Evolutionary conservation across 148 eudicot species (phyloP).

Genomic region (Silene uniflora): DNA sequence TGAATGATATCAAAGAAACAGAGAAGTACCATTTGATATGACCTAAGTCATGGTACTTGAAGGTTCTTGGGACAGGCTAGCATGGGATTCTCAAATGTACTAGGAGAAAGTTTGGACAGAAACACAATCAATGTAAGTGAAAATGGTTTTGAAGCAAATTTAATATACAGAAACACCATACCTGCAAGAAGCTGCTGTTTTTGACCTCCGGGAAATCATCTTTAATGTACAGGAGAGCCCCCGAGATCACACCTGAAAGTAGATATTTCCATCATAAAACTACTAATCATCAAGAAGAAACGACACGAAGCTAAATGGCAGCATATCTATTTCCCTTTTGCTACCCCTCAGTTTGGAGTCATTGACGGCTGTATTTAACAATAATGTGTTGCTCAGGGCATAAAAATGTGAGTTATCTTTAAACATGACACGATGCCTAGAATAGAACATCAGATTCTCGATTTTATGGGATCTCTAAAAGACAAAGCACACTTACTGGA

Average conservation of each 20-base stretch:
- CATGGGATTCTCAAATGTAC: neutral
- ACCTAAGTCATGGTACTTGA: slow-evolving; percentile 6
- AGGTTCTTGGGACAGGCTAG: neutral
- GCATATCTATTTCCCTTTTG: neutral
- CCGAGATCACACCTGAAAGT: slow-evolving; percentile 83
- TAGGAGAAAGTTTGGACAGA: neutral
- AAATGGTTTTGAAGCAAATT: neutral
- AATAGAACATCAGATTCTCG: too few relatives aligned
- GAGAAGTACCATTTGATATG: neutral
- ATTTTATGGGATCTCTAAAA: too few relatives aligned
- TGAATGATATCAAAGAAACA: too few relatives aligned
- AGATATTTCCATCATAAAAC: slow-evolving; percentile 7
- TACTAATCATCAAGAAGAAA: neutral
- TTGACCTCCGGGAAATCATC: slow-evolving; percentile 76
- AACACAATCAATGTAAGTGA: neutral
- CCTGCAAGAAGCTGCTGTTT: slow-evolving; percentile 84
- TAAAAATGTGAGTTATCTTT: too few relatives aligned
- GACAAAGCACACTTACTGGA: neutral
- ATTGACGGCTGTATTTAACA: too few relatives aligned
- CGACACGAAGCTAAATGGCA: neutral
- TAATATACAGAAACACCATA: slow-evolving; percentile 25
- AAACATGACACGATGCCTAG: too few relatives aligned
- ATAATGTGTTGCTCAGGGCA: too few relatives aligned
- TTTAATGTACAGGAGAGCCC: slow-evolving; percentile 77
- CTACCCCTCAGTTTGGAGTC: neutral